These are phyloP conservation scores for Pythium phragmitis DNA, from an alignment of 352 stramenopile species.

Conservation along the genomic window DNA sequence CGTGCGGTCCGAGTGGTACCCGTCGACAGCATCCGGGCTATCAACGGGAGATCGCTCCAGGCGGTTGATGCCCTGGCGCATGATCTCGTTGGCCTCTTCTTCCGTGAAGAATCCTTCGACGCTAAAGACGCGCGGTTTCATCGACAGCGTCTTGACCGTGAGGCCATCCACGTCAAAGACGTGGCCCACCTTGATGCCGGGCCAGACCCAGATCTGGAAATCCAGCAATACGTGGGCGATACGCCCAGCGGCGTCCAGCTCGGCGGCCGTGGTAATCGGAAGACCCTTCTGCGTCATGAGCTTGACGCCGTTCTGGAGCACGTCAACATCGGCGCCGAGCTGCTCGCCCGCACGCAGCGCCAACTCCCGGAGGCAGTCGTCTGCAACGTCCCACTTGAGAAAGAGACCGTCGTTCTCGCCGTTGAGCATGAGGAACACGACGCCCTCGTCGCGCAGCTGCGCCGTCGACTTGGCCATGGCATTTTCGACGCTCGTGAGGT, in stretches of 20 bases:
- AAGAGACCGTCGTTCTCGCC: conserved; percentile 57
- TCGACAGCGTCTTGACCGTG: conserved; percentile 60
- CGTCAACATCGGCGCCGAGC: conserved; percentile 47
- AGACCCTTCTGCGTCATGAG: conserved; percentile 54
- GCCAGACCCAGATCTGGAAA: conserved; percentile 77
- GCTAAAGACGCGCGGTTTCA: conserved; percentile 62
- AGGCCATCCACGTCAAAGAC: conserved; percentile 45
- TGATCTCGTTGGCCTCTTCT: conserved; percentile 58
- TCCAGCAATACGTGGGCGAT: conserved; percentile 70
- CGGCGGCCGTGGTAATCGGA: conserved; percentile 35
- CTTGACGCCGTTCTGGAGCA: conserved; percentile 52
- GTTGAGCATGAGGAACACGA: conserved; percentile 73
- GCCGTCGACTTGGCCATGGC: conserved; percentile 30
- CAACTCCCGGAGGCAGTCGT: conserved; percentile 49
- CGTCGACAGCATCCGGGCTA: conserved; percentile 49
- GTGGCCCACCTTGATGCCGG: conserved; percentile 66
- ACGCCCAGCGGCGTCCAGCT: conserved; percentile 36
- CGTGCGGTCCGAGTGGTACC: conserved; percentile 62
- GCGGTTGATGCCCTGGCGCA: conserved; percentile 42
- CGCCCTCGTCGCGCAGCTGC: conserved; percentile 32
- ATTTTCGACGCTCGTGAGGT: conserved; percentile 37
- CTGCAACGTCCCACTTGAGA: conserved; percentile 34
- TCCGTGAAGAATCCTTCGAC: conserved; percentile 62
- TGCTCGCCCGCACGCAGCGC: conserved; percentile 33
- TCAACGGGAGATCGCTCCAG: conserved; percentile 61